Evolutionary conservation across 371 early-diverging fungal species (phyloP).

Genomic region (Apophysomyces trapeziformis): DNA sequence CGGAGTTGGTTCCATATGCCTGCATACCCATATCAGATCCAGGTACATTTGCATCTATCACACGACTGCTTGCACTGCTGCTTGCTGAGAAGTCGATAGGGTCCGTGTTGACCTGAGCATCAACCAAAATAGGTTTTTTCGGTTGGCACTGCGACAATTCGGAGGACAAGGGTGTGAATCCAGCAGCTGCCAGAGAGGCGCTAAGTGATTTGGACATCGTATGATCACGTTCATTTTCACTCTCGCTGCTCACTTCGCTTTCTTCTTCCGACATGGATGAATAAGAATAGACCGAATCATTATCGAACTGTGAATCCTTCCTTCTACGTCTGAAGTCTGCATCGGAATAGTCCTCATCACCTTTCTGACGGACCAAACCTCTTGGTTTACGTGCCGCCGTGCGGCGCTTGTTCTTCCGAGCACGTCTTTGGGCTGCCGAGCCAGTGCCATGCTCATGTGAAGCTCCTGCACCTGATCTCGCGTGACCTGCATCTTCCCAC

Average conservation of each 20-base stretch:
- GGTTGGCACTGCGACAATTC: constrained; percentile 34
- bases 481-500: constrained; percentile 43
- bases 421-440: constrained; percentile 7
- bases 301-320: constrained; percentile 28
- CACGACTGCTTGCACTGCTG: neutral
- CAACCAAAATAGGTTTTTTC: constrained; percentile 19
- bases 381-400: constrained; percentile 25
- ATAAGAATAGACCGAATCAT: constrained; percentile 27
- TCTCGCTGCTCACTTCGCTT: constrained; percentile 31
- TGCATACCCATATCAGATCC: constrained; percentile 15
- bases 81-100: neutral
- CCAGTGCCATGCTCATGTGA: constrained; percentile 1
- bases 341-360: constrained; percentile 24
- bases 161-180: constrained; percentile 32
- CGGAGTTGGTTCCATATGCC: constrained; percentile 12
- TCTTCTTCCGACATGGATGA: constrained; percentile 26
- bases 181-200: constrained; percentile 9
- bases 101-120: constrained; percentile 17
- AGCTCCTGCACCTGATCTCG: constrained; percentile 15
- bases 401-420: constrained; percentile 25
- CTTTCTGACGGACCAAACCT: constrained; percentile 17
- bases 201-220: neutral
- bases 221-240: constrained; percentile 28
- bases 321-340: constrained; percentile 22
- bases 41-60: neutral